A percentile compares a stretch with the other conserved stretches of the same genome.
phyloP scores from a whole-genome alignment of 306 rosid species.

The Pterocarpus santalinus region DNA sequence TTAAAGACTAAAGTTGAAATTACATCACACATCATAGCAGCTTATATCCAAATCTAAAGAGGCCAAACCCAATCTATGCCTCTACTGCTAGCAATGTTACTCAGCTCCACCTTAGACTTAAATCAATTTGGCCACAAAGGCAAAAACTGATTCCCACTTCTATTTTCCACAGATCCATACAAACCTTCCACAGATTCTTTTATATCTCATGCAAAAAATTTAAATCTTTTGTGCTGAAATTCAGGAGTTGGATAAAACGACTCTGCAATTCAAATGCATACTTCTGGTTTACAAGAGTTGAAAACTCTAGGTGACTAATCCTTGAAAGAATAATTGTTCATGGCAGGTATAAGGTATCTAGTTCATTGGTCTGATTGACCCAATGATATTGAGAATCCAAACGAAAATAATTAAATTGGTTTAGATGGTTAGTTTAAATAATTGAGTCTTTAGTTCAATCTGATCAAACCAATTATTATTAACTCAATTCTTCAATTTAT shows the following conservation, averaged over 20 bases:
- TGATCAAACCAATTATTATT: no score
- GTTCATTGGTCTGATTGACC: neutral
- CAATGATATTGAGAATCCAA: no score
- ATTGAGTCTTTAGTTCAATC: no score
- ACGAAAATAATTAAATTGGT: no score
- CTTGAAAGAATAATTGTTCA: constrained; percentile 5
- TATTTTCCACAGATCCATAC: neutral
- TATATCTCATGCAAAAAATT: neutral
- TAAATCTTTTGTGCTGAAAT: neutral
- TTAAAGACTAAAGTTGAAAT: neutral
- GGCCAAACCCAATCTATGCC: neutral
- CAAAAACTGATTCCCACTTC: constrained; percentile 2
- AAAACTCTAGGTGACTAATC: constrained; percentile 3
- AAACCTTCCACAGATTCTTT: neutral
- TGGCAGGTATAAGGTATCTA: neutral
- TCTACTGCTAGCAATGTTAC: constrained; percentile 6
- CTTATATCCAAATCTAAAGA: constrained; percentile 12
- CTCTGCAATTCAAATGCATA: neutral
- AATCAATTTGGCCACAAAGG: no score
- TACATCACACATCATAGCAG: neutral
- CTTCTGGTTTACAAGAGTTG: constrained; percentile 3
- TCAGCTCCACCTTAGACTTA: neutral
- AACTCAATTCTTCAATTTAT: no score
- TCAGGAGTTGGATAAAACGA: constrained; percentile 10
- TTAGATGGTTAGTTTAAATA: no score